These are phyloP conservation scores for Centella asiatica DNA, from an alignment of 129 eudicot species.

Conservation along the genomic window DNA sequence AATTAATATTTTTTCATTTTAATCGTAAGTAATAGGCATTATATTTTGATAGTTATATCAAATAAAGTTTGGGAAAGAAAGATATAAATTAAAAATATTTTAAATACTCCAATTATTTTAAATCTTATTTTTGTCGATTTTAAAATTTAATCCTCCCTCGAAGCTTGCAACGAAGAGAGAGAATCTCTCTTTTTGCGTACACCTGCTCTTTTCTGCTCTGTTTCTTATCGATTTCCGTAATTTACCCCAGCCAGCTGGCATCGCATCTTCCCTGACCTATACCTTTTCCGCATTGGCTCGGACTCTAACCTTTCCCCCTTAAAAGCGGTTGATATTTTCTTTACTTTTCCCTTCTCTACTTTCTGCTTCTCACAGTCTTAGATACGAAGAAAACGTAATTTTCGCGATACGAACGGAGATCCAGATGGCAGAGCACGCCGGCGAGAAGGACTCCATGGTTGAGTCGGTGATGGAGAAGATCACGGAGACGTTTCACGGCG, in stretches of 20 bases:
- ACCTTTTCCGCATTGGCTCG: neutral
- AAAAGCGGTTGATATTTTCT: neutral
- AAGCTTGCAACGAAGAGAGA: neutral
- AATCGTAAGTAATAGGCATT: too few species aligned
- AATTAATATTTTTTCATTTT: too few species aligned
- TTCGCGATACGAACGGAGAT: neutral
- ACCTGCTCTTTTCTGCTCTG: neutral
- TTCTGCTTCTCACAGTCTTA: neutral
- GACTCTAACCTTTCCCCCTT: neutral
- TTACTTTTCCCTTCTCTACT: neutral
- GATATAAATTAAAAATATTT: too few species aligned
- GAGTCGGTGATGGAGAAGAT: slow-evolving; percentile 19
- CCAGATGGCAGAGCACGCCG: neutral
- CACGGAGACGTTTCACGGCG: slow-evolving; percentile 5
- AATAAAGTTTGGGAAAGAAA: too few species aligned
- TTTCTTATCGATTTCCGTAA: neutral
- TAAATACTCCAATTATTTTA: neutral
- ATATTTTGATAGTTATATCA: too few species aligned
- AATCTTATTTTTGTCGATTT: neutral
- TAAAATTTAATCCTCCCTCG: neutral
- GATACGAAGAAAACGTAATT: neutral
- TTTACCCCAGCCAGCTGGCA: neutral
- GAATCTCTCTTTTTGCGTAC: slow-evolving; percentile 4
- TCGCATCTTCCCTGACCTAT: neutral
- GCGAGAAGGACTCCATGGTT: neutral